Conservation (phyloP, 202 grass and related monocot species). For the Brachypodium distachyon region DNA sequence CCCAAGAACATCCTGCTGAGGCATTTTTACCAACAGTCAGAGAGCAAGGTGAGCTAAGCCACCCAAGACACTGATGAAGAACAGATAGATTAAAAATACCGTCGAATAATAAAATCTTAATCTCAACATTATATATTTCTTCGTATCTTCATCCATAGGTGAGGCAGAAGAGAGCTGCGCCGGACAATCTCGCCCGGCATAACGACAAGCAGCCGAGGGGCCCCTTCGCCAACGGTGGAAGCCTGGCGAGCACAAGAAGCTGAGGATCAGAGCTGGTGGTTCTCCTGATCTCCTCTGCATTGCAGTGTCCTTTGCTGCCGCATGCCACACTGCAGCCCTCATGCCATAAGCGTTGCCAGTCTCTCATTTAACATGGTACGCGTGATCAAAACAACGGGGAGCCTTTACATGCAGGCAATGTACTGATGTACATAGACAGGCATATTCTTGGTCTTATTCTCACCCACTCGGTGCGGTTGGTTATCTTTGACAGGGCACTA, state of each 20-base stretch:
- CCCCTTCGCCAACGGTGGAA: slow-evolving; percentile 1
- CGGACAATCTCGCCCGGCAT: slow-evolving; percentile 31
- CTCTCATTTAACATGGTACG: not conserved
- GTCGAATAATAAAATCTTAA: not conserved
- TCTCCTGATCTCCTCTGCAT: not conserved
- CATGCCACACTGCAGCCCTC: not conserved
- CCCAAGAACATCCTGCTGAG: slow-evolving; percentile 72
- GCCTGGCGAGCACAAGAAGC: slow-evolving; percentile 21
- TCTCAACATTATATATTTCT: not conserved
- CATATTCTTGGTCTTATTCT: no score
- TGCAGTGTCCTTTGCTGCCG: not conserved
- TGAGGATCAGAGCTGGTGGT: not conserved
- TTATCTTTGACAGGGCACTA: slow-evolving; percentile 13
- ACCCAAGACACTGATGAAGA: not conserved
- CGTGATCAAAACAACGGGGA: not conserved
- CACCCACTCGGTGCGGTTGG: not conserved
- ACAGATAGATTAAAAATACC: not conserved
- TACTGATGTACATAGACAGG: slow-evolving; percentile 12
- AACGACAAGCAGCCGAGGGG: slow-evolving; percentile 59
- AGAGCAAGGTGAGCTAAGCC: slow-evolving; percentile 67
- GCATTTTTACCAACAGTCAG: slow-evolving; percentile 66
- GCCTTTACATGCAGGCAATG: not conserved
- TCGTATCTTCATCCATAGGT: slow-evolving; percentile 24
- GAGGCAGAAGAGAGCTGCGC: slow-evolving; percentile 74
- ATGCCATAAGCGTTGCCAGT: not conserved